Percentiles rank a stretch among this genome's conserved stretches.
These are phyloP conservation scores for Hypoxylon sp. DNA, from an alignment of 2,329 filamentous ascomycete species.

Conservation along the genomic window DNA sequence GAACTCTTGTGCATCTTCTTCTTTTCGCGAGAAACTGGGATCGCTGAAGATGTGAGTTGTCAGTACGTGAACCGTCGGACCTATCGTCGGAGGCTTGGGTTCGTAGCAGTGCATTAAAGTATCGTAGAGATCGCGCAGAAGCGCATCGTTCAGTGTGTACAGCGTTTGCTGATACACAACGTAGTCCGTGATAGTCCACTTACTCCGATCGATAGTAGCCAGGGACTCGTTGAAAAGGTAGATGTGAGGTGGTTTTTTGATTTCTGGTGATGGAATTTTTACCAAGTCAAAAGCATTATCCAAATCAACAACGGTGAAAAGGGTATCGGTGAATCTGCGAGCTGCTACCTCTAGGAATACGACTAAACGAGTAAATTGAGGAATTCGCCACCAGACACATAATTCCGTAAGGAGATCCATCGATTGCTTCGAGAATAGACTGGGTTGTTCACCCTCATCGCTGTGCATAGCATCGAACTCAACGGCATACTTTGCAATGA, in stretches of 20 bases:
- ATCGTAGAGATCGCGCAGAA: constrained; percentile 89
- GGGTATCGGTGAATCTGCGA: constrained; percentile 87
- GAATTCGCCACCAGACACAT: constrained; percentile 89
- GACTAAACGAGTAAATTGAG: constrained; percentile 83
- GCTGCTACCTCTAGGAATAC: constrained; percentile 87
- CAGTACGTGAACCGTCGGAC: constrained; percentile 83
- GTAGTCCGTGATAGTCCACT: constrained; percentile 79
- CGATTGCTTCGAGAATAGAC: constrained; percentile 80
- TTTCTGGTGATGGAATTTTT: constrained; percentile 78
- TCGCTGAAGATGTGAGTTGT: constrained; percentile 87
- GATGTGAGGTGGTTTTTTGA: constrained; percentile 73
- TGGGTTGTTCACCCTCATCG: constrained; percentile 64
- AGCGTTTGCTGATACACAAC: constrained; percentile 82
- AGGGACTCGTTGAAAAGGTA: constrained; percentile 67
- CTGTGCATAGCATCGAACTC: constrained; percentile 73
- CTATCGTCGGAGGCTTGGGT: constrained; percentile 85
- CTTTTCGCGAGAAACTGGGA: constrained; percentile 77
- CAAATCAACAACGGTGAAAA: constrained; percentile 84
- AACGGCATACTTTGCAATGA: constrained; percentile 83
- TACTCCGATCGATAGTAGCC: constrained; percentile 69
- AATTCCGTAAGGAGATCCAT: constrained; percentile 88
- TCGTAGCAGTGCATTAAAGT: constrained; percentile 92
- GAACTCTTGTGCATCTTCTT: constrained; percentile 80
- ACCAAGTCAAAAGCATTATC: constrained; percentile 86
- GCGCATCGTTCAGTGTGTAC: constrained; percentile 80